Conservation (phyloP, 2,329 filamentous ascomycete species). For the Fusarium miscanthi region DNA sequence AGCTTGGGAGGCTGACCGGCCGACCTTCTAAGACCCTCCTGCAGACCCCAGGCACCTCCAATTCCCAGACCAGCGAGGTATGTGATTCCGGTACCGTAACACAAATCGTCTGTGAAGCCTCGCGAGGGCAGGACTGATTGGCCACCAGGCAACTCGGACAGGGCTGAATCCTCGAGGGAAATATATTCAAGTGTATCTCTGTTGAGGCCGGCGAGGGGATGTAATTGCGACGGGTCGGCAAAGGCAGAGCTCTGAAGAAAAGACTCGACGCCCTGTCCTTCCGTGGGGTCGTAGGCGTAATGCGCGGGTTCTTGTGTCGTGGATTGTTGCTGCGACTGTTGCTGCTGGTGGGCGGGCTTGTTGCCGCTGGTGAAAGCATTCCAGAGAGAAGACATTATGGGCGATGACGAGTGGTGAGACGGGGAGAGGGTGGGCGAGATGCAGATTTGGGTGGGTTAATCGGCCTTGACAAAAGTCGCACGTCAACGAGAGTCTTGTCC, state of each 20-base stretch:
- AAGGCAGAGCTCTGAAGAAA: constrained; percentile 83
- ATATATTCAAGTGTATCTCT: constrained; percentile 95
- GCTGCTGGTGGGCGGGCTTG: constrained; percentile 57
- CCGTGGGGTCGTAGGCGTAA: constrained; percentile 75
- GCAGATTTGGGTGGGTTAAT: constrained; percentile 26
- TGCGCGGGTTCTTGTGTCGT: constrained; percentile 61
- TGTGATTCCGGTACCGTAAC: constrained; percentile 95
- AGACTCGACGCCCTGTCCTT: constrained; percentile 83
- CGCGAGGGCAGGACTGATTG: constrained; percentile 92
- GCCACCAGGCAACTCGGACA: constrained; percentile 86
- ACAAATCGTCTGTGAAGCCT: constrained; percentile 97
- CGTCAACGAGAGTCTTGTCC: constrained; percentile 38
- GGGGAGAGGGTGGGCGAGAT: constrained; percentile 32
- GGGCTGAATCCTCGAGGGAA: constrained; percentile 88
- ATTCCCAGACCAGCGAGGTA: constrained; percentile 88
- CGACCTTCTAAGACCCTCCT: constrained; percentile 87
- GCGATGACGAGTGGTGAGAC: constrained; percentile 19
- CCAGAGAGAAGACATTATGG: constrained; percentile 68
- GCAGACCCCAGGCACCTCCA: constrained; percentile 91
- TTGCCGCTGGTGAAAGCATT: constrained; percentile 71
- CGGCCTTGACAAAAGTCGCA: constrained; percentile 39
- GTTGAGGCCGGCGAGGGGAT: constrained; percentile 93
- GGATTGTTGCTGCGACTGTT: constrained; percentile 52
- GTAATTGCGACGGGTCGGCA: constrained; percentile 87
- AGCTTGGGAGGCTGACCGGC: constrained; percentile 85